Evolutionary conservation across 2,329 filamentous ascomycete species (phyloP).

Genomic region (Neonectria ditissima): DNA sequence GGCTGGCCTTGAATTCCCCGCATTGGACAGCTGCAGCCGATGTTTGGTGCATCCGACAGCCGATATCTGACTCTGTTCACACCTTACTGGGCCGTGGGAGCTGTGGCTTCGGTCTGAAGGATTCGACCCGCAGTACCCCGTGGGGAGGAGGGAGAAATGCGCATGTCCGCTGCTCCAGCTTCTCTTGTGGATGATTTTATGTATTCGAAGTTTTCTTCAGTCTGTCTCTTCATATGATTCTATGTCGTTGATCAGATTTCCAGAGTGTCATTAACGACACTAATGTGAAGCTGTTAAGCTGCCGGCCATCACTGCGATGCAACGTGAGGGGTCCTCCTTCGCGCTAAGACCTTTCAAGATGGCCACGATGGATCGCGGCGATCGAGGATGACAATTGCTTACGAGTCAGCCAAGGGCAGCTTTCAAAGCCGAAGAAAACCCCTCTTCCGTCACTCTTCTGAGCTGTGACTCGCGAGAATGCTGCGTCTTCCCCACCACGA

Average conservation of each 20-base stretch:
- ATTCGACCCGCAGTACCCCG: background rate
- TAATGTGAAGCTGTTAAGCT: background rate
- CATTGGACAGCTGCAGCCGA: background rate
- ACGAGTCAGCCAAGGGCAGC: background rate
- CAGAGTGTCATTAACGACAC: too few species aligned
- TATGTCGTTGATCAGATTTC: too few species aligned
- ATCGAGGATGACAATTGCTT: slow-evolving; percentile 15
- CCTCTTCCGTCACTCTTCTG: slow-evolving; percentile 5
- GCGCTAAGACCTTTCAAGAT: background rate
- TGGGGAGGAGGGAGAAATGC: background rate
- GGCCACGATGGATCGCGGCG: background rate
- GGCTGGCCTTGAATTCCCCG: too few species aligned
- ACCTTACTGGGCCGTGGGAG: background rate
- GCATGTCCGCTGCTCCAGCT: background rate
- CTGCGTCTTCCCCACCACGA: background rate
- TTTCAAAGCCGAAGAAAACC: background rate
- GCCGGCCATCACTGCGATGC: background rate
- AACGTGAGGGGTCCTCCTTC: background rate
- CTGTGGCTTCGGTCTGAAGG: background rate
- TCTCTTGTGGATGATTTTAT: background rate
- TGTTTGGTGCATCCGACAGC: background rate
- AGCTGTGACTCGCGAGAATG: background rate
- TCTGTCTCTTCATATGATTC: too few species aligned
- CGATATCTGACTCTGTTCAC: background rate
- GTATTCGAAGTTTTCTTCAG: background rate